Percentiles rank a stretch among this genome's conserved stretches.
Evolutionary conservation across 345 rosid species (phyloP).

Genomic region (Linum lewisii): DNA sequence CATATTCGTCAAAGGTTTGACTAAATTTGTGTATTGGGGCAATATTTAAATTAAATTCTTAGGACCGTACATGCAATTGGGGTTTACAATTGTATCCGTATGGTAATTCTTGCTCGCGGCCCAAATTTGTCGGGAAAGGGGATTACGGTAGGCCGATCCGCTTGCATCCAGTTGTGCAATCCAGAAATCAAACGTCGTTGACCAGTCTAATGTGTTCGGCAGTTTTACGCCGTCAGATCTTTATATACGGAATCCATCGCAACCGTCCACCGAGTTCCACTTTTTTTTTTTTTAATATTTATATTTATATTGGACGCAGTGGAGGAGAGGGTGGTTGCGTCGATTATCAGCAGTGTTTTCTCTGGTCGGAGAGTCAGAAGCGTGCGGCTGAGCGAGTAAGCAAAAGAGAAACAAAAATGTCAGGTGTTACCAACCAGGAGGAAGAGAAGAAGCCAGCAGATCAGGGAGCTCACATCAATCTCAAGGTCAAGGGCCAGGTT

Average conservation of each 20-base stretch:
- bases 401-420: background rate
- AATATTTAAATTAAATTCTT: no score
- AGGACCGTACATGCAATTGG: no score
- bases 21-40: no score
- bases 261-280: background rate
- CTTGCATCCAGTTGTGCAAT: no score
- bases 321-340: background rate
- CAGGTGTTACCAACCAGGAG: background rate
- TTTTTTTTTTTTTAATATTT: no score
- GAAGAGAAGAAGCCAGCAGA: background rate
- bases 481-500: slow-evolving; percentile 1
- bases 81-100: no score
- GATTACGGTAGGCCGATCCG: no score
- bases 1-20: no score
- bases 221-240: background rate
- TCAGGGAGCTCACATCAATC: background rate
- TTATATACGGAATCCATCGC: background rate
- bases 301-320: no score
- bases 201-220: background rate
- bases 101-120: no score
- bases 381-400: background rate
- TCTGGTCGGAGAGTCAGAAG: background rate
- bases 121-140: no score
- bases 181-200: background rate
- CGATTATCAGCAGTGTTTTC: background rate